These are phyloP conservation scores for Dichotomocladium elegans DNA, from an alignment of 371 early-diverging fungal species.

Conservation along the genomic window DNA sequence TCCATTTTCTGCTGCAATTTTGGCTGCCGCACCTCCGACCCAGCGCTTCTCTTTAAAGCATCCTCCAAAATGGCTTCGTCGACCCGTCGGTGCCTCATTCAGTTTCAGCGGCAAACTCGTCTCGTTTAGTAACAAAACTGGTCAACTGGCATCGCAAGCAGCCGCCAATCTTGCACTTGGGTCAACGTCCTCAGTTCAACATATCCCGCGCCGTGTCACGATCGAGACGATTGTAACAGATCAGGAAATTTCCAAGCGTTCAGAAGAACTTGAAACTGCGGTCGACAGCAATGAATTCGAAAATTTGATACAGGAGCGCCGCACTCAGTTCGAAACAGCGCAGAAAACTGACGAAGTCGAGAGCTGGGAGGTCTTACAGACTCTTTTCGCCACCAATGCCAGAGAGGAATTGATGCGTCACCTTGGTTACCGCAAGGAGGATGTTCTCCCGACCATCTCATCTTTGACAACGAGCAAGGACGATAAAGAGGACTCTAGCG, in stretches of 20 bases:
- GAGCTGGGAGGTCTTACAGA: constrained; percentile 82
- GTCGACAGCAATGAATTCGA: constrained; percentile 50
- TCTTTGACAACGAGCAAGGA: constrained; percentile 26
- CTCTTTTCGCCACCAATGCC: constrained; percentile 77
- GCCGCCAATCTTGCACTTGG: constrained; percentile 45
- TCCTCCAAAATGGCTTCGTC: constrained; percentile 94
- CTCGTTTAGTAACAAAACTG: constrained; percentile 55
- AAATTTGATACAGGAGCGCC: constrained; percentile 57
- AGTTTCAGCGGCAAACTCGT: constrained; percentile 90
- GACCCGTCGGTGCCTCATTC: constrained; percentile 88
- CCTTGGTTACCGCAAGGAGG: constrained; percentile 79
- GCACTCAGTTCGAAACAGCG: constrained; percentile 31
- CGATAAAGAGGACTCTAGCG: constrained; percentile 6
- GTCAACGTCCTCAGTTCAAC: constrained; percentile 38
- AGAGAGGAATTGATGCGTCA: constrained; percentile 81
- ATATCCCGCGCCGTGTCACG: constrained; percentile 37
- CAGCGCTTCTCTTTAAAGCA: constrained; percentile 57
- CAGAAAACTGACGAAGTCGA: constrained; percentile 55
- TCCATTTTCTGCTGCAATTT: constrained; percentile 62
- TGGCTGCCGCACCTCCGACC: constrained; percentile 17
- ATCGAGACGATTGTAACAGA: constrained; percentile 60
- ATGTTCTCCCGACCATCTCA: constrained; percentile 49
- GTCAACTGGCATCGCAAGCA: constrained; percentile 37
- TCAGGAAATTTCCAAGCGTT: constrained; percentile 58
- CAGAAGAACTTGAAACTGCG: constrained; percentile 61